A percentile compares a stretch with the other conserved stretches of the same genome.
Conservation (phyloP, 2,329 filamentous ascomycete genomes). For the Pochonia chlamydosporia region DNA sequence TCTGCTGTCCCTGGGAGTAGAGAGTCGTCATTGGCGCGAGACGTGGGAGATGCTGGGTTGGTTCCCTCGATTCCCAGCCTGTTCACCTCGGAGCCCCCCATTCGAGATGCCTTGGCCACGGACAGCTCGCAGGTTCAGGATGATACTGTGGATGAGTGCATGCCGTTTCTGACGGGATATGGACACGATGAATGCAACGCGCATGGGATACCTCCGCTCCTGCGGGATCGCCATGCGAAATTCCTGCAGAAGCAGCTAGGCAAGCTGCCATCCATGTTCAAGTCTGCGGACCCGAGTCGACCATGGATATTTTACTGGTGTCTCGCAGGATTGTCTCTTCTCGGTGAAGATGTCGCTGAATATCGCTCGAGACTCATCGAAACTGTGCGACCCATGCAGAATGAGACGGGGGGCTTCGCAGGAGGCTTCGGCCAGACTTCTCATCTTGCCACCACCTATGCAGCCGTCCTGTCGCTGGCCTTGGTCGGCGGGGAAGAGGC, state of each 20-base stretch:
- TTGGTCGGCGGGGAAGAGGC: conserved; percentile 71
- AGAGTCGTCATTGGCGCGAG: conserved; percentile 1
- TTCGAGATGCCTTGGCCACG: conserved; percentile 62
- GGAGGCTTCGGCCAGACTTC: conserved; percentile 88
- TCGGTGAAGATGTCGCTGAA: conserved; percentile 66
- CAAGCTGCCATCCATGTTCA: conserved; percentile 63
- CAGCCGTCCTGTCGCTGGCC: conserved; percentile 70
- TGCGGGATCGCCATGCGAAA: conserved; percentile 52
- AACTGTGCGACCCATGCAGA: conserved; percentile 78
- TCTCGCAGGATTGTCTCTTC: conserved; percentile 64
- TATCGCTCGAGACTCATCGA: conserved; percentile 66
- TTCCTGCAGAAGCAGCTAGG: conserved; percentile 57
- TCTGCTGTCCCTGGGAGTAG: neutral
- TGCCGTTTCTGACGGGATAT: conserved; percentile 59
- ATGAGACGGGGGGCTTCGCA: conserved; percentile 78
- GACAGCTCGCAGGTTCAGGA: conserved; percentile 64
- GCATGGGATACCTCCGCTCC: conserved; percentile 69
- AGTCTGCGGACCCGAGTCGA: conserved; percentile 74
- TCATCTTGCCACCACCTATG: conserved; percentile 87
- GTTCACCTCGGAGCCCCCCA: conserved; percentile 52
- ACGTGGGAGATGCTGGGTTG: conserved; percentile 4
- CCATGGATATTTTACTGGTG: conserved; percentile 97
- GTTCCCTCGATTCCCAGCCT: conserved; percentile 41
- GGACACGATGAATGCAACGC: conserved; percentile 55
- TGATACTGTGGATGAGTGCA: conserved; percentile 60